These are phyloP conservation scores for Pythium phragmiticola DNA, from an alignment of 352 stramenopile genomes.

Conservation along the genomic window DNA sequence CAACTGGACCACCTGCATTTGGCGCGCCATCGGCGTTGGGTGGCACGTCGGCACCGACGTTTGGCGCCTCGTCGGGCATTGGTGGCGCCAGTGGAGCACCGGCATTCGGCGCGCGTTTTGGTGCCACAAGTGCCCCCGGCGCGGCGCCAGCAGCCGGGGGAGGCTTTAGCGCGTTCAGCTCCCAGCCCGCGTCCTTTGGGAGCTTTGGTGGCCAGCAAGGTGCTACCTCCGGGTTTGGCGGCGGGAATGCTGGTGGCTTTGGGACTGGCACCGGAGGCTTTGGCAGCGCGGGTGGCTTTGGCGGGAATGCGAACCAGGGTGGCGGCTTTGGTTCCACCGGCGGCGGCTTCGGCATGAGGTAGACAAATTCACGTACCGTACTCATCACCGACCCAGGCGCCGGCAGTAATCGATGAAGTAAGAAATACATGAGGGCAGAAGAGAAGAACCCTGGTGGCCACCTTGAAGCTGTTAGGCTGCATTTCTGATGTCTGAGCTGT, in stretches of 20 bases:
- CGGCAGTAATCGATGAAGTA: no score
- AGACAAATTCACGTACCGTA: background rate
- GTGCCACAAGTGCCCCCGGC: conserved; percentile 22
- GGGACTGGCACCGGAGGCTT: conserved; percentile 28
- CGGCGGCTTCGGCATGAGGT: conserved; percentile 12
- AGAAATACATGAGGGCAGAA: background rate
- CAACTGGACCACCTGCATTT: conserved; percentile 31
- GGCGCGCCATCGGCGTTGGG: conserved; percentile 49
- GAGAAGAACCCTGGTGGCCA: background rate
- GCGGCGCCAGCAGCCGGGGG: conserved; percentile 27
- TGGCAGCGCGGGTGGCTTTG: conserved; percentile 24
- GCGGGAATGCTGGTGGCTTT: conserved; percentile 27
- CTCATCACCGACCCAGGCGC: background rate
- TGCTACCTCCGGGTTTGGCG: conserved; percentile 11
- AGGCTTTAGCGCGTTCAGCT: conserved; percentile 36
- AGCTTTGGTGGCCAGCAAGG: conserved; percentile 18
- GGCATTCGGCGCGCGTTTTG: conserved; percentile 32
- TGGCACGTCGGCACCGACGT: conserved; percentile 32
- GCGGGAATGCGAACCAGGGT: background rate
- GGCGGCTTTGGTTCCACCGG: conserved; percentile 12
- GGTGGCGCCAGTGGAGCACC: conserved; percentile 37
- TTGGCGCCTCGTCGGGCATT: conserved; percentile 49
- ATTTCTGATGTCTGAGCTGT: background rate
- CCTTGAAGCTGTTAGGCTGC: no score
- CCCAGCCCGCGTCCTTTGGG: conserved; percentile 24